These are phyloP conservation scores for Auricularia sp. DNA, from an alignment of 768 basidiomycete species.

Conservation along the genomic window DNA sequence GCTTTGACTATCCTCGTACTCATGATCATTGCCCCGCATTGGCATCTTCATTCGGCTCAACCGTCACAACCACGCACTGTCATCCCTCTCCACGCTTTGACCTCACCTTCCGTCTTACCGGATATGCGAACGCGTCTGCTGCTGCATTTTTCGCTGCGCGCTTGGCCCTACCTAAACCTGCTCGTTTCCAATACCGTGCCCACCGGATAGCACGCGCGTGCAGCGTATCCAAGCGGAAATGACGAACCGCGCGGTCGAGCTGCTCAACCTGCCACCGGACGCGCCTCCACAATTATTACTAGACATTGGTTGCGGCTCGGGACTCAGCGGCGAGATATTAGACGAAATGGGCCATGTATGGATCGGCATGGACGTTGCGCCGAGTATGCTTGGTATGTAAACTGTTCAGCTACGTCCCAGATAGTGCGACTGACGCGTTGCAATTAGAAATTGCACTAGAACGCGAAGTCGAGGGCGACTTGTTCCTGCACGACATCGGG, in stretches of 20 bases:
- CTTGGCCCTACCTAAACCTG: too few species aligned
- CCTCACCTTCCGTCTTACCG: too few species aligned
- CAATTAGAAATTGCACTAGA: slow-evolving; percentile 84
- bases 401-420: slow-evolving; percentile 3
- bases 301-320: slow-evolving; percentile 97
- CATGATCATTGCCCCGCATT: neutral
- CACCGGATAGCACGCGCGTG: slow-evolving; percentile 65
- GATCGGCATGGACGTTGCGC: slow-evolving; percentile 90
- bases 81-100: too few species aligned
- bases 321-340: slow-evolving; percentile 89
- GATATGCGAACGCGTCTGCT: too few species aligned
- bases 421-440: neutral
- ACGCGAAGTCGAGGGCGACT: slow-evolving; percentile 89
- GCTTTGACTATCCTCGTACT: neutral
- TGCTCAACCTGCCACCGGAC: slow-evolving; percentile 71
- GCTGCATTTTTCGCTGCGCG: too few species aligned
- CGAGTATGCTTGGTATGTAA: slow-evolving; percentile 85
- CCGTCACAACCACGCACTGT: too few species aligned
- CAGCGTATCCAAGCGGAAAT: slow-evolving; percentile 96
- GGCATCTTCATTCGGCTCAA: too few species aligned
- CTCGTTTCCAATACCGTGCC: neutral
- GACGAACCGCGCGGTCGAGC: slow-evolving; percentile 91
- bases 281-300: slow-evolving; percentile 70
- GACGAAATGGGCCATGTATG: slow-evolving; percentile 90
- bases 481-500: slow-evolving; percentile 95